Evolutionary conservation across 345 rosid species (phyloP).

Genomic region (Populus pruinosa): DNA sequence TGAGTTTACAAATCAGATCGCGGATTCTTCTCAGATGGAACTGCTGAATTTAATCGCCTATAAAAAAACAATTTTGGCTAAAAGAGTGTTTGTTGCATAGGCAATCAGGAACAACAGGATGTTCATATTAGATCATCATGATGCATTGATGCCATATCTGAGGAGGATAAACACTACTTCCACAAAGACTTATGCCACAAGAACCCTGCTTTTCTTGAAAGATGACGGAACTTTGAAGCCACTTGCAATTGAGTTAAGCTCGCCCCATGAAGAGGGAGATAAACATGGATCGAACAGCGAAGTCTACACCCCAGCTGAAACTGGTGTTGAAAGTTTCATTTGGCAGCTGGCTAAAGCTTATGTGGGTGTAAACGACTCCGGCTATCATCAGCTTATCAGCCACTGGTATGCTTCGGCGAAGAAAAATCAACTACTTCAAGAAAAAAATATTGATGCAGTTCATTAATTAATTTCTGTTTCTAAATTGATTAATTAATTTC

Average conservation of each 20-base stretch:
- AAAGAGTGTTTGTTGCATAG: slow-evolving; percentile 25
- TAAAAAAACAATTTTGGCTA: not conserved
- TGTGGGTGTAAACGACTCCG: slow-evolving; percentile 81
- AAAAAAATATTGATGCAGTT: not conserved
- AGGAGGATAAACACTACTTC: slow-evolving; percentile 61
- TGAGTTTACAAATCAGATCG: not conserved
- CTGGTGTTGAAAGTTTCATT: slow-evolving; percentile 54
- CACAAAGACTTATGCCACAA: slow-evolving; percentile 61
- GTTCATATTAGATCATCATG: slow-evolving; percentile 82
- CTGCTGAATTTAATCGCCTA: too few species aligned
- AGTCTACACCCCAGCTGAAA: slow-evolving; percentile 69
- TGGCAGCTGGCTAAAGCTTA: slow-evolving; percentile 95
- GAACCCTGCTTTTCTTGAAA: slow-evolving; percentile 75
- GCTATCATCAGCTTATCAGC: slow-evolving; percentile 85
- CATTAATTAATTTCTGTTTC: not conserved
- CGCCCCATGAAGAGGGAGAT: slow-evolving; percentile 70
- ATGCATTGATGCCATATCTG: slow-evolving; percentile 69
- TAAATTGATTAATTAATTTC: not conserved
- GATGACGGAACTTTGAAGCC: slow-evolving; percentile 83
- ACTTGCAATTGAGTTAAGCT: slow-evolving; percentile 71
- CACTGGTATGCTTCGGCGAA: slow-evolving; percentile 54
- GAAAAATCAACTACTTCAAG: not conserved
- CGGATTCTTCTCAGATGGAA: not conserved
- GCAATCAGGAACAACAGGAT: slow-evolving; percentile 57
- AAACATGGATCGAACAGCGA: slow-evolving; percentile 53